A percentile compares a stretch with the other conserved stretches of the same genome.
Conservation (phyloP, 768 basidiomycete species). For the Trametes cingulata region DNA sequence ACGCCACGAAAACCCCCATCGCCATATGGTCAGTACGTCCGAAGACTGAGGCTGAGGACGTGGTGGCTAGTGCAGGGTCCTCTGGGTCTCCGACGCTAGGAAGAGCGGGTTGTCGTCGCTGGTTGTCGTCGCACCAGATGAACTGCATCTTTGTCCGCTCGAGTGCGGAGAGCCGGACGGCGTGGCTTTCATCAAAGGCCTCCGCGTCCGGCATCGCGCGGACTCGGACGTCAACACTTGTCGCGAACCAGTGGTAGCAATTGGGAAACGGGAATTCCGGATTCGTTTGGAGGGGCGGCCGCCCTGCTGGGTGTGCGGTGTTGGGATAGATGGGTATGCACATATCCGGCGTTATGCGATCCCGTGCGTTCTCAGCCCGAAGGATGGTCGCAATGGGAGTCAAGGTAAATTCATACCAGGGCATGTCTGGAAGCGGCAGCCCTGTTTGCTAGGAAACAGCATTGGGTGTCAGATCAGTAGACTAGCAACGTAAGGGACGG, state of each 20-base stretch:
- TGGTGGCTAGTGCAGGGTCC: background rate
- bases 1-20: too few species aligned
- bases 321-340: conserved; percentile 20
- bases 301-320: background rate
- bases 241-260: background rate
- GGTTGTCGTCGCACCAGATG: background rate
- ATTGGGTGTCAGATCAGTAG: too few species aligned
- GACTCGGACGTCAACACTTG: background rate
- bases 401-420: background rate
- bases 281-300: background rate
- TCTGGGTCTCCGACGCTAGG: background rate
- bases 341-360: conserved; percentile 17
- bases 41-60: background rate
- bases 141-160: background rate
- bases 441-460: background rate
- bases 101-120: background rate
- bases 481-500: too few species aligned
- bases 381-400: background rate
- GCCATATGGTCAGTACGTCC: too few species aligned
- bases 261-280: background rate
- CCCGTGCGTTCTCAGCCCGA: background rate
- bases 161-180: background rate
- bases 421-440: background rate
- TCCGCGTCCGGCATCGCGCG: background rate
- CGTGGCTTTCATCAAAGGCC: background rate